Evolutionary conservation across 2,329 filamentous ascomycete species (phyloP), one percentile per base, ranked within the genome.

Genomic region (Rhexocercosporidium sp.): DNA sequence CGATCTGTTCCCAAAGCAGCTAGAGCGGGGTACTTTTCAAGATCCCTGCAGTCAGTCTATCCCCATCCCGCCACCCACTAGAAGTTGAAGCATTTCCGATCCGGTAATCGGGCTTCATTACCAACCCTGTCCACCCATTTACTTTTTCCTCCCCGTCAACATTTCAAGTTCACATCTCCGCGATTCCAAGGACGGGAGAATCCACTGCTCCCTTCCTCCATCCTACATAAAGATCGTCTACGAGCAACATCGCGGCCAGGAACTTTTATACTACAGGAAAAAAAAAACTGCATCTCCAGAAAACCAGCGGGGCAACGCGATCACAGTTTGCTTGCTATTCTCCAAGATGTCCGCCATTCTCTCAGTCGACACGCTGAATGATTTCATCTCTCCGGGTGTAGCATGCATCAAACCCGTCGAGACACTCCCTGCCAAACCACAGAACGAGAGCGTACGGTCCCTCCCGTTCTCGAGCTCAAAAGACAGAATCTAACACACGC

Each of bases 381-480:
- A 99, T 84, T 99, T 99, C 82, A 99, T 99, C 78, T 96, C 92
- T 66, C 96, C 96, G 16, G 94, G 95, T 70, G 94, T 99, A 76
- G 96, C 96, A 70, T 99, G 96, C 82, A 98, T 99, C 80, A 98
- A 99, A 77, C 96, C 96, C 31, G 86, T 99, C 78, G 96, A 99
- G 80, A 96, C 93, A 1, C 87, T 99, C 16, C 95, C 96, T 1
- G 80, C 85, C 71, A 81, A 86, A 39, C 79, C 86, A 27, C 81
- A 59, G 73, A 77, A 63, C 78, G 81, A 69, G 84, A 86, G 78
- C 65, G 80, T 62, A 14, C 22, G 7, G 16, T 11, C 3, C 8
- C 44, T 63, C 9, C 46, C 47, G 47, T 20, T 34, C 20, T 20
- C 39, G 6, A 14, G 22, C 8, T 31, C 3, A 12, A 39, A 25